These are phyloP conservation scores for Metschnikowia amazonensis DNA, from an alignment of 805 yeast genomes.

Conservation along the genomic window DNA sequence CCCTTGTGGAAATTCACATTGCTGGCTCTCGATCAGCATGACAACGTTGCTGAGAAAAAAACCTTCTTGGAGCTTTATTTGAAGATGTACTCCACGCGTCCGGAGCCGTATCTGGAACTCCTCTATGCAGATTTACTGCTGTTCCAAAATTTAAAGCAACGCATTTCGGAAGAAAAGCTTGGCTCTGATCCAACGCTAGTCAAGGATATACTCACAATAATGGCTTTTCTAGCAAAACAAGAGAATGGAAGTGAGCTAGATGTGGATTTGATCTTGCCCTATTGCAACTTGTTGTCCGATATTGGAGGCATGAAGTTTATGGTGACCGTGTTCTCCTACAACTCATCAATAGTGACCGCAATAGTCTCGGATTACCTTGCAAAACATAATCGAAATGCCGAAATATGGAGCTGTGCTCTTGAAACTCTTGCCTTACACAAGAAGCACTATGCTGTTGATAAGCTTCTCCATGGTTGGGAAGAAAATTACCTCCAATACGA, in stretches of 20 bases:
- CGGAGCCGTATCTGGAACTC: constrained; percentile 1
- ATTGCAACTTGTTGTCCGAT: background rate
- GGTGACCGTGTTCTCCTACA: background rate
- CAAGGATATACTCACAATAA: background rate
- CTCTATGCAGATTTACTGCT: background rate
- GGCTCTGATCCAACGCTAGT: background rate
- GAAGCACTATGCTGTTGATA: background rate
- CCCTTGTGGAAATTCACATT: constrained; percentile 7
- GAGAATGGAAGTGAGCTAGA: background rate
- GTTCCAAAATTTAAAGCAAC: background rate
- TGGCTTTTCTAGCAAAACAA: background rate
- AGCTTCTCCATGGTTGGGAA: background rate
- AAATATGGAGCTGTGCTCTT: background rate
- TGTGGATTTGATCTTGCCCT: background rate
- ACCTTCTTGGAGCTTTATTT: background rate
- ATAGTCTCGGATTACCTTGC: background rate
- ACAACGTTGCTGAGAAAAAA: background rate
- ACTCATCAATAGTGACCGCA: background rate
- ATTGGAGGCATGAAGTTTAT: background rate
- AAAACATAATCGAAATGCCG: background rate
- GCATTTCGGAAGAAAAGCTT: constrained; percentile 1
- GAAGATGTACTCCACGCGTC: background rate
- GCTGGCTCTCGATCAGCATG: background rate
- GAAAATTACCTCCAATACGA: background rate
- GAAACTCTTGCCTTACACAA: background rate